Evolutionary conservation across 2,329 filamentous ascomycete species (phyloP).

Genomic region (Emmonsia crescens): DNA sequence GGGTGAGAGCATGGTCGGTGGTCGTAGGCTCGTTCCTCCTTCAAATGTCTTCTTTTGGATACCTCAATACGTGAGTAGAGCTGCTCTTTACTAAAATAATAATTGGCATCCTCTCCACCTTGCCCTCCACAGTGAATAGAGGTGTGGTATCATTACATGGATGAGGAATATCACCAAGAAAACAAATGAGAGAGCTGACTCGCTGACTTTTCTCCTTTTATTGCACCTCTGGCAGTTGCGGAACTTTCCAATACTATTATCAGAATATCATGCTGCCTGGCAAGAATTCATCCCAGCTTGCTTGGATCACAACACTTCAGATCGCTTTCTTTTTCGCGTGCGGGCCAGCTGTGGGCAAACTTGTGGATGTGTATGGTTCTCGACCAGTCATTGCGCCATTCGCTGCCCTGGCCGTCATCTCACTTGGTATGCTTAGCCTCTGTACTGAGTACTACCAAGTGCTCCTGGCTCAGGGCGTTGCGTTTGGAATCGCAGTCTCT

Average conservation of each 20-base stretch:
- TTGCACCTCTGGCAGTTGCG: slow-evolving; percentile 2
- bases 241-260: slow-evolving; percentile 11
- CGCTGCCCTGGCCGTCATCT: slow-evolving; percentile 2
- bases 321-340: slow-evolving; percentile 7
- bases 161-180: background rate
- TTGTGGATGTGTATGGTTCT: slow-evolving; percentile 6
- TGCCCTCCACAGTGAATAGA: background rate
- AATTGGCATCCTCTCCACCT: background rate
- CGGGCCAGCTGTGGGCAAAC: slow-evolving; percentile 6
- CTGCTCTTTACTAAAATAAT: background rate
- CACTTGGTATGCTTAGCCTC: slow-evolving; percentile 27
- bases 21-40: background rate
- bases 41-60: slow-evolving; percentile 2
- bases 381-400: slow-evolving; percentile 3
- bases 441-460: slow-evolving; percentile 34
- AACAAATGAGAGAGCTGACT: background rate
- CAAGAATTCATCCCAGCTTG: slow-evolving; percentile 2
- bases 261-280: slow-evolving; percentile 1
- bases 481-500: slow-evolving; percentile 41
- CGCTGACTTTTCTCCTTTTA: background rate
- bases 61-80: background rate
- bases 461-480: slow-evolving; percentile 34
- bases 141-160: background rate
- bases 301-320: slow-evolving; percentile 9
- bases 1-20: background rate